Conservation (phyloP, 2,329 filamentous ascomycete genomes). For the Bisporella sp. region DNA sequence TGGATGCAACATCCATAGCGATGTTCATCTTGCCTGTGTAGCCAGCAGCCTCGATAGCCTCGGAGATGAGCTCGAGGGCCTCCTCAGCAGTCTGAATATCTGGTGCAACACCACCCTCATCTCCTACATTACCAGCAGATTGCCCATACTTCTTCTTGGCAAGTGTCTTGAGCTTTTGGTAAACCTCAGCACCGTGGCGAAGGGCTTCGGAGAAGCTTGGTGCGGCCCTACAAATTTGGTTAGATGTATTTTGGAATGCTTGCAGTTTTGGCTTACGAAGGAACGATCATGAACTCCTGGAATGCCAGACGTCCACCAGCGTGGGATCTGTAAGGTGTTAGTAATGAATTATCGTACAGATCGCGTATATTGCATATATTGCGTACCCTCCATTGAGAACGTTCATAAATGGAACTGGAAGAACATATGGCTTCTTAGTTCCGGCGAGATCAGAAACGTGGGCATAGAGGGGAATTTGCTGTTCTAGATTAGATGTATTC, state of each 20-base stretch:
- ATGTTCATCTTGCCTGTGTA: conserved; percentile 97
- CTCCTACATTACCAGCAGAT: conserved; percentile 96
- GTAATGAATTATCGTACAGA: neutral
- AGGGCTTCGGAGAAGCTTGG: conserved; percentile 92
- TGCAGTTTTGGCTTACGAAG: conserved; percentile 34
- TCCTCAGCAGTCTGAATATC: conserved; percentile 97
- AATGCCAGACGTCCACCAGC: conserved; percentile 92
- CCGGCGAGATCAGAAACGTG: conserved; percentile 83
- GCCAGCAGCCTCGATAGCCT: conserved; percentile 88
- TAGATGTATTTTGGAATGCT: neutral
- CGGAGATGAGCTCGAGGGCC: conserved; percentile 92
- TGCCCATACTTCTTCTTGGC: conserved; percentile 99
- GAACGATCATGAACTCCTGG: conserved; percentile 96
- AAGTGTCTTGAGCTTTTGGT: conserved; percentile 93
- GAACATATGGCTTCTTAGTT: conserved; percentile 86
- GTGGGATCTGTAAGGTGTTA: conserved; percentile 61
- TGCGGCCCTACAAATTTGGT: conserved; percentile 39
- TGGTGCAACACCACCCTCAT: conserved; percentile 98
- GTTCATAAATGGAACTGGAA: conserved; percentile 90
- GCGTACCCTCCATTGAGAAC: conserved; percentile 67
- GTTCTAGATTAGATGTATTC: neutral
- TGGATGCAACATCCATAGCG: conserved; percentile 98
- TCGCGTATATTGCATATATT: neutral
- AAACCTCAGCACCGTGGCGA: conserved; percentile 94
- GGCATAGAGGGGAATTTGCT: conserved; percentile 77